Evolutionary conservation across 768 basidiomycete species (phyloP), one percentile per base, ranked within the genome.

Genomic region (Cantharellus cinnabarinus): DNA sequence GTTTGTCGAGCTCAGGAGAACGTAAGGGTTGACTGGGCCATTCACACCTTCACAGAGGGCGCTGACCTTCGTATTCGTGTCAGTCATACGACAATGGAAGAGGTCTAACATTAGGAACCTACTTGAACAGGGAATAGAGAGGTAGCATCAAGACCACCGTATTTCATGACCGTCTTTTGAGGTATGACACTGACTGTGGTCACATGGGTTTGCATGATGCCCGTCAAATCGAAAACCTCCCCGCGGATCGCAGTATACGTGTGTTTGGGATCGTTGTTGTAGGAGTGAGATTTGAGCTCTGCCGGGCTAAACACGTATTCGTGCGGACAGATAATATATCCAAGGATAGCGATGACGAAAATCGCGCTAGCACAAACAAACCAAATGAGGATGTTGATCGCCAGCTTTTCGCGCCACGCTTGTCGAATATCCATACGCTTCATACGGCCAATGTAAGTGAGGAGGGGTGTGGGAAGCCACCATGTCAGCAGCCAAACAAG

Each of bases 371-470:
- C 83, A 63, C 91, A 97, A 39, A 87, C 74, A 66, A 95, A 80
- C 94, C 93, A 97, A 65, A 99, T 98, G 71, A 99, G 74, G 60
- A 99, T 70, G 70, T 98, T 97, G 66, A 97, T 78, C 2, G 89
- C 88, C 1, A 97, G 75, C 70, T 99, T 98, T 71, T 98, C 95
- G 60, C 94, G 75, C 95, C 95, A 99, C 1, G 95, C 95, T 69
- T 97, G 90, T 35, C 85, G 80, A 34, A 99, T 76, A 65, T 99
- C 95, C 62, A 83, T 69, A 4, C 94, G 83, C 72, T 97, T 95
- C 91, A 97, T 95, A 38, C 88, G 77, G 1, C 94, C 91, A 58
- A 88, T 62, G 67, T 77, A 81, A 5, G 70, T 74, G 50, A 99
- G 71, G 56, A 82, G 69, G 2, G 76, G 76, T 7, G 76, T 80